Conservation (phyloP, 2,329 filamentous ascomycete genomes). For the Ciborinia camelliae region DNA sequence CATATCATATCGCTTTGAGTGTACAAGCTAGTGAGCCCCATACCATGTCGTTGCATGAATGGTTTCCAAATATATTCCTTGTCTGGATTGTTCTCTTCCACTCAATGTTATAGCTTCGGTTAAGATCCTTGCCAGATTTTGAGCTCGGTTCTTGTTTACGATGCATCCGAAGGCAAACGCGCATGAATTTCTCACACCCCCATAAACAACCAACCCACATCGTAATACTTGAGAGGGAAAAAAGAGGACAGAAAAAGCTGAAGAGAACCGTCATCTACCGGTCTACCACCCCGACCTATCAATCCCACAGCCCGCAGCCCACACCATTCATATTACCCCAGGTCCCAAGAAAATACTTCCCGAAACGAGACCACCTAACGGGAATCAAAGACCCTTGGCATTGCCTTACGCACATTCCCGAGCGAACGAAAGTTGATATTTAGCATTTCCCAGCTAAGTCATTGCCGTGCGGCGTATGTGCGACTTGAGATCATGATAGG, state of each 20-base stretch:
- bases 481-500: conserved; percentile 20
- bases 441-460: conserved; percentile 15
- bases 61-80: background rate
- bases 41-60: conserved; percentile 10
- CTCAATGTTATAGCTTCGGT: background rate
- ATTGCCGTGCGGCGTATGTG: conserved; percentile 21
- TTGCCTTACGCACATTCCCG: conserved; percentile 19
- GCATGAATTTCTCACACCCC: conserved; percentile 4
- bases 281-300: too few relatives aligned
- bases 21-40: background rate
- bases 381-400: conserved; percentile 17
- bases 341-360: conserved; percentile 14
- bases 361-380: conserved; percentile 15
- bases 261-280: conserved; percentile 8
- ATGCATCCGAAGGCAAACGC: conserved; percentile 14
- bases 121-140: conserved; percentile 14
- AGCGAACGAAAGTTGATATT: conserved; percentile 19
- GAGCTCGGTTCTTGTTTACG: conserved; percentile 9
- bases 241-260: conserved; percentile 1
- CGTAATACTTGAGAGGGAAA: conserved; percentile 15
- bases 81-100: background rate
- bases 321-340: conserved; percentile 12
- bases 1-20: background rate
- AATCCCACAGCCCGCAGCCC: conserved; percentile 2
- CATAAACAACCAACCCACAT: background rate